Evolutionary conservation across 1,284 basidiomycete genomes (phyloP), one percentile per base, ranked within the genome.

Genomic region (Cryptococcus hybrid): DNA sequence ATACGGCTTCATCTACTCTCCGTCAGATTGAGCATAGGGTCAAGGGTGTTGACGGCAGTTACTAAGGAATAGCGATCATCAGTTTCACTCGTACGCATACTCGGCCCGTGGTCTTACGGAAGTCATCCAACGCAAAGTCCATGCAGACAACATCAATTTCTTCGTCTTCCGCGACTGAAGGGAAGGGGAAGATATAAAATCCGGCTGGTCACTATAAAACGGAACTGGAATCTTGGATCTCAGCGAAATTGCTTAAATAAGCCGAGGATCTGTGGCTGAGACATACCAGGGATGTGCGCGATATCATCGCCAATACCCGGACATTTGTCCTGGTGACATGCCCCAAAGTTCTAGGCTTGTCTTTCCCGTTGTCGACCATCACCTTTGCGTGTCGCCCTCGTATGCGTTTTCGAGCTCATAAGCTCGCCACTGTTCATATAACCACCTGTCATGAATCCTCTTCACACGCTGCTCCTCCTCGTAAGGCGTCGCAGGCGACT

Each of bases 51-150:
- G 11, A 75, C 74, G 7, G 76, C 74, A 6, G 63, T 60, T 37
- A 76, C 73, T 47, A 34, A 42, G 11, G 40, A 42, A 12, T 12
- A 6, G 5, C 15, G 12, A 6, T 11, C 15, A 42, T 42, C 40
- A 73, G 52, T 0, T 30, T 30, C 30, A 30, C 30, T 30, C 30
- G 40, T 37, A 52, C 55, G 43, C 18, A 15, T 7, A 40, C 13
- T 35, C 12, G 47, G 6, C 37, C 13, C 8, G 9, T 13, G 8
- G 9, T 15, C 15, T 39, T 48, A 74, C 76, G 47, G 56, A 77
- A 74, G 54, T 78, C 77, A 47, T 73, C 72, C 52, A 77, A 57
- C 4, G 73, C 67, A 60, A 77, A 78, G 58, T 76, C 74, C 76
- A 77, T 75, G 24, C 70, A 66, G 3, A 76, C 71, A 1, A 76